These are phyloP conservation scores for Coniosporium tulheliwenetii DNA, from an alignment of 2,329 filamentous ascomycete species.

Conservation along the genomic window DNA sequence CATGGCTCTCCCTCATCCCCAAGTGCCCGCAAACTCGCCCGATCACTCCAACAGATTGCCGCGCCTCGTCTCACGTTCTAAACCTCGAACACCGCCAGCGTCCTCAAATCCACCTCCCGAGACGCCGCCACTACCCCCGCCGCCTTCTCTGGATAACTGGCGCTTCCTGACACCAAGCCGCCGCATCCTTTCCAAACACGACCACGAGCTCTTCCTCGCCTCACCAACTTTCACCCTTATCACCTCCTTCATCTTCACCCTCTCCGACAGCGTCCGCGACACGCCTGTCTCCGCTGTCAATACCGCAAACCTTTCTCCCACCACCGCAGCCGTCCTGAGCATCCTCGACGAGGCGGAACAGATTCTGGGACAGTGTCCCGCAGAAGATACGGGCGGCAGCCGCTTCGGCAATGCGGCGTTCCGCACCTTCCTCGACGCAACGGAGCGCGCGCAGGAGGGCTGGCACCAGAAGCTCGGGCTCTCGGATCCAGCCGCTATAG, in stretches of 20 bases:
- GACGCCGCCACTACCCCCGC: slow-evolving; percentile 58
- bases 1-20: too few species aligned
- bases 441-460: slow-evolving; percentile 26
- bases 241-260: slow-evolving; percentile 68
- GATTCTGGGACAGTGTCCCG: slow-evolving; percentile 54
- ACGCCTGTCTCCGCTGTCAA: slow-evolving; percentile 47
- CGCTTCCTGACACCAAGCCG: slow-evolving; percentile 53
- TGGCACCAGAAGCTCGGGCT: slow-evolving; percentile 53
- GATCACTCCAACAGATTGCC: slow-evolving; percentile 45
- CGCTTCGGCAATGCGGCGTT: slow-evolving; percentile 93
- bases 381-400: slow-evolving; percentile 74
- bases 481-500: slow-evolving; percentile 34
- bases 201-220: slow-evolving; percentile 67
- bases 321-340: slow-evolving; percentile 46
- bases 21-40: slow-evolving; percentile 11
- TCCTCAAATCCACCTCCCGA: slow-evolving; percentile 45
- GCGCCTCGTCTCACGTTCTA: slow-evolving; percentile 50
- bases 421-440: slow-evolving; percentile 59
- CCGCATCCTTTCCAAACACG: slow-evolving; percentile 64
- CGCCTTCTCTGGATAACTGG: slow-evolving; percentile 44
- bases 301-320: slow-evolving; percentile 41
- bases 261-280: slow-evolving; percentile 68
- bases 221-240: slow-evolving; percentile 66
- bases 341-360: slow-evolving; percentile 56
- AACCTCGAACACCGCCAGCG: slow-evolving; percentile 29